These are phyloP conservation scores for Ricinus communis DNA, from an alignment of 345 rosid genomes.

Conservation along the genomic window DNA sequence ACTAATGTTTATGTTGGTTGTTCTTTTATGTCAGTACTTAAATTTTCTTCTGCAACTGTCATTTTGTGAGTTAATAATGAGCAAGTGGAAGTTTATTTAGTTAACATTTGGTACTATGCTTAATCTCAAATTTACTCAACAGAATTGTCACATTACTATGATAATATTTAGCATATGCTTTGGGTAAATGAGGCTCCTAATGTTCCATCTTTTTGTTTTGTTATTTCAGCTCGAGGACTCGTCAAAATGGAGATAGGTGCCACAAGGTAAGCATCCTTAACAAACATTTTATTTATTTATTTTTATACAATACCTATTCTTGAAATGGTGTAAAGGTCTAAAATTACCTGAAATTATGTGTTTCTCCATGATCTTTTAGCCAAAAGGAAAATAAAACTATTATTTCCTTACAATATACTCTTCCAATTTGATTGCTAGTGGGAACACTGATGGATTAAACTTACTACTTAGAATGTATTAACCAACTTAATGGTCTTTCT, in stretches of 20 bases:
- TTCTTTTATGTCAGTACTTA: too few relatives aligned
- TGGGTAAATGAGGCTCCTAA: background rate
- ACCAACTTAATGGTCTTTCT: background rate
- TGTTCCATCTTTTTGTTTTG: background rate
- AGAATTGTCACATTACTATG: too few relatives aligned
- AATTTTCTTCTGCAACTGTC: background rate
- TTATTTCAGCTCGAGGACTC: constrained; percentile 8
- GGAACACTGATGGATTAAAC: background rate
- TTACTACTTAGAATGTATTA: background rate
- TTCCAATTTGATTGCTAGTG: background rate
- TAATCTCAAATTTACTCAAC: too few relatives aligned
- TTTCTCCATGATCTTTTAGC: background rate
- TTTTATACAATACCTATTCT: background rate
- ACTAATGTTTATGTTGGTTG: background rate
- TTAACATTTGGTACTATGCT: background rate
- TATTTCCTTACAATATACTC: background rate
- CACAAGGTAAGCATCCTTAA: constrained; percentile 31
- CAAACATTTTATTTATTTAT: background rate
- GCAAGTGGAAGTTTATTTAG: background rate
- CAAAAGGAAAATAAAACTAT: too few relatives aligned
- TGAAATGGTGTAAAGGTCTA: constrained; percentile 2
- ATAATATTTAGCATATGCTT: background rate
- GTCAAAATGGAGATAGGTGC: constrained; percentile 43
- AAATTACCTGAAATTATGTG: background rate
- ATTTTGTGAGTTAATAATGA: background rate